These are phyloP conservation scores for Linnemannia hyalina DNA, from an alignment of 192 early-diverging fungal genomes.

Conservation along the genomic window DNA sequence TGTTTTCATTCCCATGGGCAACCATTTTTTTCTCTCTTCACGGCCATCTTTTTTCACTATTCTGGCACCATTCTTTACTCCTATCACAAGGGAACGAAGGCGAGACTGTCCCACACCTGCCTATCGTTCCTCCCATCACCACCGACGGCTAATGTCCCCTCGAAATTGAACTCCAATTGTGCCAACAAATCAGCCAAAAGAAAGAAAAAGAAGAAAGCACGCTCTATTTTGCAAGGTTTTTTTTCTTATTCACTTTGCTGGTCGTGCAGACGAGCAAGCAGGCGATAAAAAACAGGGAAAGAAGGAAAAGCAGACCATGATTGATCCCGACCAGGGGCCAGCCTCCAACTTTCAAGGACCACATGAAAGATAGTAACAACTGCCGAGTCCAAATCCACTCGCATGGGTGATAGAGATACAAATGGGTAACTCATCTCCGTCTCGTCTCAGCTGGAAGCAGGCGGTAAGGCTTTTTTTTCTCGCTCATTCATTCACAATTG, in stretches of 20 bases:
- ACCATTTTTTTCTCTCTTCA: no score
- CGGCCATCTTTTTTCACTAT: background rate
- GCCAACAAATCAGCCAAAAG: background rate
- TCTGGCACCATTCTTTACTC: background rate
- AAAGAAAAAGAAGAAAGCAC: background rate
- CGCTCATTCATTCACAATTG: background rate
- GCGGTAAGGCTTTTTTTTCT: background rate
- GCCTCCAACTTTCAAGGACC: background rate
- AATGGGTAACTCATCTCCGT: background rate
- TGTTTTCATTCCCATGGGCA: slow-evolving; percentile 2
- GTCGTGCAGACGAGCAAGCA: background rate
- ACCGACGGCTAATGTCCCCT: background rate
- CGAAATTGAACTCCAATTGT: background rate
- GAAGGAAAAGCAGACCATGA: background rate
- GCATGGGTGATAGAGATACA: background rate
- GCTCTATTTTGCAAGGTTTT: background rate
- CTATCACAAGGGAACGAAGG: background rate
- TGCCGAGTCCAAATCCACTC: background rate
- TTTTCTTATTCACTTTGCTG: background rate
- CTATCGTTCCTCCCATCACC: background rate
- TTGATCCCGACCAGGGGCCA: background rate
- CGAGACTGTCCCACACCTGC: background rate
- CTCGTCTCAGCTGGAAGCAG: background rate
- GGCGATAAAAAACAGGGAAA: background rate
- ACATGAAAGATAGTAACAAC: background rate